Conservation (phyloP, 2,329 filamentous ascomycete species). For the Fusarium penzigii region DNA sequence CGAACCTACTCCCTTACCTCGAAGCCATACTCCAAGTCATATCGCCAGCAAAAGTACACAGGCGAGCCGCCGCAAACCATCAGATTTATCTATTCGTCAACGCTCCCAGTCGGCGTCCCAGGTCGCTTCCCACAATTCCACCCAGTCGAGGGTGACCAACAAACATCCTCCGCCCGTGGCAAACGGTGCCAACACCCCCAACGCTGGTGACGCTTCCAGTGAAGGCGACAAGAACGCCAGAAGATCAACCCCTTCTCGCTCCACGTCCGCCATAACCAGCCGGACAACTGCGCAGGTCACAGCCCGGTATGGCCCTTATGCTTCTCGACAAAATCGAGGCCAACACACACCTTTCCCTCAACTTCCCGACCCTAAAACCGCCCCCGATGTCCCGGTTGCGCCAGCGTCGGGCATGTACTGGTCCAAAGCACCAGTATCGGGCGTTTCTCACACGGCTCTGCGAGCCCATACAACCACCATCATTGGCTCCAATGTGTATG, state of each 20-base stretch:
- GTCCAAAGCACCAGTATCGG: slow-evolving; percentile 66
- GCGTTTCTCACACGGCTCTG: slow-evolving; percentile 59
- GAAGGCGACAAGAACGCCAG: slow-evolving; percentile 31
- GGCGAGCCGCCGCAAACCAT: slow-evolving; percentile 49
- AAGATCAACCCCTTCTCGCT: slow-evolving; percentile 49
- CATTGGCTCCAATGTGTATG: slow-evolving; percentile 65
- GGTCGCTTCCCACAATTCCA: slow-evolving; percentile 29
- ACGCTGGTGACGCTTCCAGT: slow-evolving; percentile 23
- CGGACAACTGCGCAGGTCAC: slow-evolving; percentile 26
- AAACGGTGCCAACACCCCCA: slow-evolving; percentile 8
- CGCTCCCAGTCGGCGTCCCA: slow-evolving; percentile 53
- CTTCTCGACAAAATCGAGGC: slow-evolving; percentile 35
- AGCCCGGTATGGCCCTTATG: slow-evolving; percentile 14
- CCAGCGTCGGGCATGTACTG: slow-evolving; percentile 74
- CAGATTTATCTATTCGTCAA: slow-evolving; percentile 55
- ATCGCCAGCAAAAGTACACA: slow-evolving; percentile 58
- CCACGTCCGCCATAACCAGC: slow-evolving; percentile 53
- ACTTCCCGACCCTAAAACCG: slow-evolving; percentile 56
- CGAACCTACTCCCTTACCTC: slow-evolving; percentile 44
- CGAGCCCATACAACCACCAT: slow-evolving; percentile 68
- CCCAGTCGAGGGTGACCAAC: slow-evolving; percentile 27
- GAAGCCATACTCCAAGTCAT: slow-evolving; percentile 64
- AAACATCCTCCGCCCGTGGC: slow-evolving; percentile 28
- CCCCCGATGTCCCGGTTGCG: slow-evolving; percentile 61
- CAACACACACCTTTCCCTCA: slow-evolving; percentile 55